These are phyloP conservation scores for Orbilia blumenaviensis DNA, from an alignment of 2,329 filamentous ascomycete species.

Conservation along the genomic window DNA sequence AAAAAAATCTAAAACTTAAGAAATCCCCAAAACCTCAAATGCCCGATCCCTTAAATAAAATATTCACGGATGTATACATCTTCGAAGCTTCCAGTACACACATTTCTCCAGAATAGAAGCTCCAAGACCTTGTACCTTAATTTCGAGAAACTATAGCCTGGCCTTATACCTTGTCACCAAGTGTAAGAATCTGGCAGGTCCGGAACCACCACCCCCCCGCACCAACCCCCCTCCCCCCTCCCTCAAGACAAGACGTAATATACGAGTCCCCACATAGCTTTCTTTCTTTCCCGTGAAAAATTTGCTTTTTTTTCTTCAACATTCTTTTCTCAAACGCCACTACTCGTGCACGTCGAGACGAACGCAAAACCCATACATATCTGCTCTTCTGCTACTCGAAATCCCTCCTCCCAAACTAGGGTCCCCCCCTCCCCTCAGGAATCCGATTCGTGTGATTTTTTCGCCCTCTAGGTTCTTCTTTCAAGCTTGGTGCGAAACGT, in stretches of 20 bases:
- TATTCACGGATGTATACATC: background rate
- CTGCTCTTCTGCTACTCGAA: slow-evolving; percentile 1
- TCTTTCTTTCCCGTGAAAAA: background rate
- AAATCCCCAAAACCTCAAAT: background rate
- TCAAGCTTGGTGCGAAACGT: slow-evolving; percentile 44
- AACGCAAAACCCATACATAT: slow-evolving; percentile 18
- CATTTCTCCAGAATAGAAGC: slow-evolving; percentile 27
- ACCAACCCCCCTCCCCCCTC: slow-evolving; percentile 31
- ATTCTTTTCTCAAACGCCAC: background rate
- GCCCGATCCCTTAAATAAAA: slow-evolving; percentile 13
- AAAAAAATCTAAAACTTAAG: slow-evolving; percentile 12
- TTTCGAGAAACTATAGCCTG: slow-evolving; percentile 47
- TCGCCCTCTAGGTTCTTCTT: too few species aligned
- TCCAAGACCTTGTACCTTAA: slow-evolving; percentile 18
- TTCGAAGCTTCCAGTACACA: slow-evolving; percentile 7
- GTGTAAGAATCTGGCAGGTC: slow-evolving; percentile 39
- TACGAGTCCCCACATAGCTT: background rate
- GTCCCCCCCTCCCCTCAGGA: background rate
- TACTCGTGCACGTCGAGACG: slow-evolving; percentile 27
- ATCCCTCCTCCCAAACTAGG: slow-evolving; percentile 20
- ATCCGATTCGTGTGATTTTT: slow-evolving; percentile 20
- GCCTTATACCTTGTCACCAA: slow-evolving; percentile 22
- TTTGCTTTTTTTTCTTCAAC: slow-evolving; percentile 3
- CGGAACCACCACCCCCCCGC: slow-evolving; percentile 13
- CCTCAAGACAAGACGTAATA: slow-evolving; percentile 15